Base-by-base conservation (phyloP, 2,329 filamentous ascomycete genomes). In the Intubia oerlemansii region DNA sequence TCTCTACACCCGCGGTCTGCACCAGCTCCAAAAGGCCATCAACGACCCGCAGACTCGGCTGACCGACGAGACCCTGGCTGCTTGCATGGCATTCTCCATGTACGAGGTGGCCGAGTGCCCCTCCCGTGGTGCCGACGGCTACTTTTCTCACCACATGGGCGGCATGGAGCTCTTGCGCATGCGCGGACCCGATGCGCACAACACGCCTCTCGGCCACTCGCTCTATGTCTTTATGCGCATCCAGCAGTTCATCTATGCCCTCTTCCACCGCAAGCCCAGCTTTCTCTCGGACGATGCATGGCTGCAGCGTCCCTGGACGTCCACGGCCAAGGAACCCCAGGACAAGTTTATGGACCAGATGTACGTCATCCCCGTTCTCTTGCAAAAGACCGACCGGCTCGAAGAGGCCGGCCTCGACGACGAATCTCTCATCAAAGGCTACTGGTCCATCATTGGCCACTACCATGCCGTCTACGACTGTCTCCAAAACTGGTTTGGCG, bases 31-130 rank as follows among this genome's bases (percentile, higher is more conserved):
- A 5, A 21, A 26, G 7, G 37, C 36, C 18, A 29, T 39, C n/a
- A 17, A 21, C 17, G 24, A 35, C 21, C 34, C 32, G 10, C 5
- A 10, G 16, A 23, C 17, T 7, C 32, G 26, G 15, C 17, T 23
- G 12, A 7, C 21, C 4, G 37, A 39, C 28, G 31, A 40, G 28
- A 41, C 29, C 7, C 28, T 41, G 15, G 39, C 39, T 2, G 38
- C 39, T 10, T 36, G 33, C 24, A 14, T 38, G 31, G 37, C 37
- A 1, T 31, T 40, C 17, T 27, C 38, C 16, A 21, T 38, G 29
- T 42, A 40, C 32, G 41, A 42, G 33, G 23, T 41, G 13, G 30
- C 31, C 27, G 39, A 41, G 29, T 41, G 38, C 12, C 39, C 41
- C 0, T 25, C 32, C 2, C 21, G 17, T 2, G 33, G 17, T 10